Evolutionary conservation across 345 rosid species (phyloP), one percentile per base, ranked within the genome.

Genomic region (Excoecaria cochinchinensis): DNA sequence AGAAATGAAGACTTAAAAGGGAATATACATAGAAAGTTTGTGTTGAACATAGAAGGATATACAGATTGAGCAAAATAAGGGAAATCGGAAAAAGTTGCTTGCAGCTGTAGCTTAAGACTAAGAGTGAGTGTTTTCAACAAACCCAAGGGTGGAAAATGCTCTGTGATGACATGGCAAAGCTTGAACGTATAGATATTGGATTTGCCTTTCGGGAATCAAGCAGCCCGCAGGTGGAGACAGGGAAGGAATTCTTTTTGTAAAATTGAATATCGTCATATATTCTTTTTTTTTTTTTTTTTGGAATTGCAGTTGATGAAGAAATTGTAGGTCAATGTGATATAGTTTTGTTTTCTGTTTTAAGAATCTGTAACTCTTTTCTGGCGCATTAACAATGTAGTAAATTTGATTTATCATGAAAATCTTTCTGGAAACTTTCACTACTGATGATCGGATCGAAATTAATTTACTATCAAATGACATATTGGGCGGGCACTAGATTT

Each of bases 21-120:
- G 47, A 71, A 36, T 56, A 31, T 67, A 38, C 61, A 14, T 22
- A 14, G 62, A 39, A 44, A 62, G 46, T 77, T 80, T 66, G 52
- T 17, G n/a, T 44, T 38, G 69, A 60, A 58, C 65, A 51, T 73
- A 75, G 25, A 53, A 74, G 68, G 74, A 47, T 3, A 69, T 31
- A 60, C 58, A 67, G 80, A 75, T 53, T 68, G 75, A 71, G 69
- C 39, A 64, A 63, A 80, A 82, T 75, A 77, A 81, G 79, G 60
- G 82, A 53, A 47, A 42, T 40, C 22, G 78, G 68, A 80, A 70
- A 81, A 53, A 58, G 51, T 62, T 59, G 67, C 58, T 67, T 40
- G 67, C 57, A 53, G 55, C 67, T 65, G 51, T 53, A 39, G 72
- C 47, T 59, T 60, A 38, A 4, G 47, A 47, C 53, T 60, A 44